Percentiles rank a stretch among this genome's conserved stretches.
phyloP scores from a whole-genome alignment of 495 filamentous ascomycete genomes.

The Filosporella fistucella region DNA sequence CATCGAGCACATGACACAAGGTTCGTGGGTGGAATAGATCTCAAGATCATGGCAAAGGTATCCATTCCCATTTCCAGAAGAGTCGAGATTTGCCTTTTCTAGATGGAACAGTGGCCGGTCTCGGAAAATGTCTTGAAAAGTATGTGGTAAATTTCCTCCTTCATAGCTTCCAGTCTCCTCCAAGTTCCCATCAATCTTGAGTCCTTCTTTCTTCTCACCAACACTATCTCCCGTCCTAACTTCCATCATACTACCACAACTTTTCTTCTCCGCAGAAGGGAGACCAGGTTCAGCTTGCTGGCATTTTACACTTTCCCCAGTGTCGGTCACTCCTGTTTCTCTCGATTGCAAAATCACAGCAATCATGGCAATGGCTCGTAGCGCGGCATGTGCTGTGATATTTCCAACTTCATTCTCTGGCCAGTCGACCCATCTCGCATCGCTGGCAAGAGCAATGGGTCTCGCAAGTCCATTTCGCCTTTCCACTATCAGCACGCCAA shows the following conservation, averaged over 20 bases:
- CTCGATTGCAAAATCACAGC: too few relatives aligned
- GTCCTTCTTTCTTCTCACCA: too few relatives aligned
- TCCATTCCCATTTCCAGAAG: conserved; percentile 43
- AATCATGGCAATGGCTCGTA: conserved; percentile 86
- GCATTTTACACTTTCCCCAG: too few relatives aligned
- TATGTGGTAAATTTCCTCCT: too few relatives aligned
- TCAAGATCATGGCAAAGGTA: conserved; percentile 92
- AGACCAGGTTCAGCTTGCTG: too few relatives aligned
- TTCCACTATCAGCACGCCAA: conserved; percentile 84
- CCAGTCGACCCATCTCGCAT: conserved; percentile 58
- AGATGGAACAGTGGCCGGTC: conserved; percentile 18
- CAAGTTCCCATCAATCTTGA: too few relatives aligned
- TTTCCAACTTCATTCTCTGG: conserved; percentile 47
- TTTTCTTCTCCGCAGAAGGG: too few relatives aligned
- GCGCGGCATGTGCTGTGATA: conserved; percentile 73
- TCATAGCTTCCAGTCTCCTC: too few relatives aligned
- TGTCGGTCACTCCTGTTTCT: too few relatives aligned
- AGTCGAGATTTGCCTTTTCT: conserved; percentile 16
- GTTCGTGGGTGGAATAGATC: conserved; percentile 89
- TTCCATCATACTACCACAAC: too few relatives aligned
- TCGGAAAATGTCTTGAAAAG: conserved; percentile 36
- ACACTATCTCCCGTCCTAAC: too few relatives aligned
- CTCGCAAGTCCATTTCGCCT: conserved; percentile 34
- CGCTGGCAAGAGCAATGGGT: conserved; percentile 65
- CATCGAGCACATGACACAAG: conserved; percentile 95